phyloP scores from a whole-genome alignment of 768 basidiomycete species.

The Mycena capillaripes region DNA sequence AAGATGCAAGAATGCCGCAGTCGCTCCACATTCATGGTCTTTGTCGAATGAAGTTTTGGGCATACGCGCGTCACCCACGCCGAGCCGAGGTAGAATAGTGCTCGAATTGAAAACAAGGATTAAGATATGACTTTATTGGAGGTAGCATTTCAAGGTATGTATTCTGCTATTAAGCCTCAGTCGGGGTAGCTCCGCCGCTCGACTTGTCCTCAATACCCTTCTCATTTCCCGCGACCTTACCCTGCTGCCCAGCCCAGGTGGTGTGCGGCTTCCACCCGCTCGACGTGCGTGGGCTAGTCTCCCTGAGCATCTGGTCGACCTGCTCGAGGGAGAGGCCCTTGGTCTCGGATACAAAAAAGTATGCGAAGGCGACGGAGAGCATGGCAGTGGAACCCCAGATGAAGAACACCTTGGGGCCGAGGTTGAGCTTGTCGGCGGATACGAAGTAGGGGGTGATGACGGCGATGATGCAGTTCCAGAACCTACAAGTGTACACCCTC shows the following conservation, averaged over 20 bases:
- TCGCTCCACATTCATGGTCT: too few species aligned
- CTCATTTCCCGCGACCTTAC: not conserved
- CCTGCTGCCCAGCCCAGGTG: not conserved
- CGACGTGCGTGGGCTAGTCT: not conserved
- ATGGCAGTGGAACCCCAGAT: too few species aligned
- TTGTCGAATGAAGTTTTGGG: too few species aligned
- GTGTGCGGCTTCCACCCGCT: not conserved
- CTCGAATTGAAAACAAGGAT: too few species aligned
- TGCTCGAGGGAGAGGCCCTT: not conserved
- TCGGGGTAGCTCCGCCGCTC: not conserved
- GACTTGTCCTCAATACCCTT: not conserved
- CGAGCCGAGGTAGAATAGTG: too few species aligned
- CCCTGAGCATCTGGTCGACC: not conserved
- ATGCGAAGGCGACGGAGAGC: not conserved
- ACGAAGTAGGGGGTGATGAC: conserved; percentile 11
- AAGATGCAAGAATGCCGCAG: too few species aligned
- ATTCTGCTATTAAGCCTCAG: too few species aligned
- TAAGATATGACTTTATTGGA: too few species aligned
- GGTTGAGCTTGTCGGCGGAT: not conserved
- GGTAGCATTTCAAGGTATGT: too few species aligned
- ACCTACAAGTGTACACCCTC: conserved; percentile 46
- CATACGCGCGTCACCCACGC: too few species aligned
- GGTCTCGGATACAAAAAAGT: not conserved
- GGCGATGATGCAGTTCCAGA: conserved; percentile 30
- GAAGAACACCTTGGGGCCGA: not conserved